Percentiles rank a stretch among this genome's conserved stretches.
phyloP scores from a whole-genome alignment of 495 filamentous ascomycete species.

The Penicillium lividum region DNA sequence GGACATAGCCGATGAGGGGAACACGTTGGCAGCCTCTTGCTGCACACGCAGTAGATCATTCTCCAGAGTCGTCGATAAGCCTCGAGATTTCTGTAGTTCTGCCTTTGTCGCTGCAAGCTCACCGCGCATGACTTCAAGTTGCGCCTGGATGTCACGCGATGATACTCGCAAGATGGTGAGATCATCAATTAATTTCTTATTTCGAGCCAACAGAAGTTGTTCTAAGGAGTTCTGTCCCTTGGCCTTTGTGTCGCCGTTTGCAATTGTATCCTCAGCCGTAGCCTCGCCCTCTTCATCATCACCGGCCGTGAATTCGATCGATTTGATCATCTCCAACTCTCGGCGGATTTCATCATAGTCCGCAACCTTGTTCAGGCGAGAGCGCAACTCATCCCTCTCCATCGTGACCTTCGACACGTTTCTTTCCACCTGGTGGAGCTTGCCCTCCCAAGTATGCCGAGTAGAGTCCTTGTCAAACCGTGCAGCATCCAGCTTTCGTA shows the following conservation, averaged over 20 bases:
- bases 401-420: constrained; percentile 53
- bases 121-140: constrained; percentile 77
- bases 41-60: constrained; percentile 88
- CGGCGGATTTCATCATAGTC: constrained; percentile 97
- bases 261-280: constrained; percentile 25
- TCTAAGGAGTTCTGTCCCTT: constrained; percentile 81
- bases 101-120: constrained; percentile 80
- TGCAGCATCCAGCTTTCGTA: constrained; percentile 81
- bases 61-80: constrained; percentile 85
- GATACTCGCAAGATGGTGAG: constrained; percentile 91
- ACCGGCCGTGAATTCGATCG: constrained; percentile 91
- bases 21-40: constrained; percentile 75
- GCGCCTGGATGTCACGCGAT: constrained; percentile 83
- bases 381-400: constrained; percentile 75
- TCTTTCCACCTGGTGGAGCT: constrained; percentile 53
- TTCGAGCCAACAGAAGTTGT: constrained; percentile 85
- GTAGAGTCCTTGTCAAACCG: constrained; percentile 79
- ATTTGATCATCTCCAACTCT: constrained; percentile 93
- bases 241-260: constrained; percentile 44
- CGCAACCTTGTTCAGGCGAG: constrained; percentile 81
- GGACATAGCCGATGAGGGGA: constrained; percentile 84
- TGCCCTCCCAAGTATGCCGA: constrained; percentile 70
- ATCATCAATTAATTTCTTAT: constrained; percentile 94
- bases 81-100: constrained; percentile 82
- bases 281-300: constrained; percentile 70